phyloP scores from a whole-genome alignment of 805 yeast species.

The Candida mattraensis region DNA sequence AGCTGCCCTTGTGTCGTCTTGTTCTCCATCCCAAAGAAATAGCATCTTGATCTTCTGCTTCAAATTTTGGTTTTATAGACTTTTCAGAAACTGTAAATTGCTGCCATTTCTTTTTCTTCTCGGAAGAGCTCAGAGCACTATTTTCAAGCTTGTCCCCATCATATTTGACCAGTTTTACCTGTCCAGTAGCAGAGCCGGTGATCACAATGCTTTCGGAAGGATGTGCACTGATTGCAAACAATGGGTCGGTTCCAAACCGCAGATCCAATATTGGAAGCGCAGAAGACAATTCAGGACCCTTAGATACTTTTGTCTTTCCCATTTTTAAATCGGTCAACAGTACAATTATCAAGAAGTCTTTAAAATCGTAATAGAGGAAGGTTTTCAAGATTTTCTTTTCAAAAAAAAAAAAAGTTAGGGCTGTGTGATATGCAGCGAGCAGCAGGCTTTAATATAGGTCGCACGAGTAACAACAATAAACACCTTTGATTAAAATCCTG shows the following conservation, averaged over 20 bases:
- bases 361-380: no score
- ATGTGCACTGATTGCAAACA: conserved; percentile 78
- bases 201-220: conserved; percentile 66
- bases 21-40: conserved; percentile 69
- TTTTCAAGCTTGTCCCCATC: conserved; percentile 47
- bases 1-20: conserved; percentile 85
- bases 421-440: no score
- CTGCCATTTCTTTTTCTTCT: conserved; percentile 35
- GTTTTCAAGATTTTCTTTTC: no score
- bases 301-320: no score
- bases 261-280: conserved; percentile 47
- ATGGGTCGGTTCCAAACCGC: conserved; percentile 51
- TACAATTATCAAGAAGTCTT: no score
- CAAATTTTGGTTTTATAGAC: conserved; percentile 4
- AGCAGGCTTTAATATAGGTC: no score
- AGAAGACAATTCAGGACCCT: no score
- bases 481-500: no score
- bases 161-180: conserved; percentile 61
- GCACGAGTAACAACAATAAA: no score
- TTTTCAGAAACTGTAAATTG: conserved; percentile 30
- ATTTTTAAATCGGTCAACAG: no score
- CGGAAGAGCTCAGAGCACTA: conserved; percentile 6
- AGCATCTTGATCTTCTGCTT: conserved; percentile 29
- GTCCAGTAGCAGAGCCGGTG: conserved; percentile 82
- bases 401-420: no score